Percentiles rank a stretch among this genome's conserved stretches.
phyloP scores from a whole-genome alignment of 371 early-diverging fungal genomes.

The Lichtheimia corymbifera region DNA sequence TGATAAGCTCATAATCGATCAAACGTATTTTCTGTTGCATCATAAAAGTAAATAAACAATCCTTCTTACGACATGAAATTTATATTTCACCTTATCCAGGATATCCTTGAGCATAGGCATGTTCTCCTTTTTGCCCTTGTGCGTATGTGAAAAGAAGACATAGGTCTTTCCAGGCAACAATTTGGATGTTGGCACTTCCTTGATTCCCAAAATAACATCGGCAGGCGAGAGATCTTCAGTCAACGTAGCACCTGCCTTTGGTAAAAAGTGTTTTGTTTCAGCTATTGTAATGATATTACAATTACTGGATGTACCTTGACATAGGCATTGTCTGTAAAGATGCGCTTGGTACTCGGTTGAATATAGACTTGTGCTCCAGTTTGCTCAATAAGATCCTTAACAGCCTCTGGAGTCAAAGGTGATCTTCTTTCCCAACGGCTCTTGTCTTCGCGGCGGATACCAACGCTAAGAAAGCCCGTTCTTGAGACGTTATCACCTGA shows the following conservation, averaged over 20 bases:
- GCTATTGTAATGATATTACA: neutral
- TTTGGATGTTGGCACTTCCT: slow-evolving; percentile 89
- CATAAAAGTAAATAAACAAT: slow-evolving; percentile 15
- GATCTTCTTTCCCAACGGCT: slow-evolving; percentile 95
- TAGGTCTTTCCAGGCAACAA: slow-evolving; percentile 89
- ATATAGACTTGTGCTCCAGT: slow-evolving; percentile 82
- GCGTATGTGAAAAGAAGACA: slow-evolving; percentile 95
- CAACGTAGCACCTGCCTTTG: slow-evolving; percentile 84
- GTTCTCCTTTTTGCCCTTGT: slow-evolving; percentile 93
- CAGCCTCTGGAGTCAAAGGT: slow-evolving; percentile 80
- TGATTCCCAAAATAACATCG: slow-evolving; percentile 94
- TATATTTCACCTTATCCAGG: slow-evolving; percentile 74
- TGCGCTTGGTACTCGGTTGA: slow-evolving; percentile 91
- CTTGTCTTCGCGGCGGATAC: slow-evolving; percentile 93
- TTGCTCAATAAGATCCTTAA: slow-evolving; percentile 77
- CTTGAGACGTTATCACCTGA: neutral
- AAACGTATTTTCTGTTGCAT: slow-evolving; percentile 77
- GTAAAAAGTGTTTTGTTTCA: neutral
- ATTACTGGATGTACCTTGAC: slow-evolving; percentile 49
- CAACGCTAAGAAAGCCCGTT: slow-evolving; percentile 51
- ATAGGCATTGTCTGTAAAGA: slow-evolving; percentile 84
- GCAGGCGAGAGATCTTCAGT: slow-evolving; percentile 87
- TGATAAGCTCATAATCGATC: slow-evolving; percentile 96
- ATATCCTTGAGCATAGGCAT: slow-evolving; percentile 88
- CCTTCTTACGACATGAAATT: neutral